Evolutionary conservation across 73 alveolate genomes (phyloP).

Genomic region (Effrenium voratum): DNA sequence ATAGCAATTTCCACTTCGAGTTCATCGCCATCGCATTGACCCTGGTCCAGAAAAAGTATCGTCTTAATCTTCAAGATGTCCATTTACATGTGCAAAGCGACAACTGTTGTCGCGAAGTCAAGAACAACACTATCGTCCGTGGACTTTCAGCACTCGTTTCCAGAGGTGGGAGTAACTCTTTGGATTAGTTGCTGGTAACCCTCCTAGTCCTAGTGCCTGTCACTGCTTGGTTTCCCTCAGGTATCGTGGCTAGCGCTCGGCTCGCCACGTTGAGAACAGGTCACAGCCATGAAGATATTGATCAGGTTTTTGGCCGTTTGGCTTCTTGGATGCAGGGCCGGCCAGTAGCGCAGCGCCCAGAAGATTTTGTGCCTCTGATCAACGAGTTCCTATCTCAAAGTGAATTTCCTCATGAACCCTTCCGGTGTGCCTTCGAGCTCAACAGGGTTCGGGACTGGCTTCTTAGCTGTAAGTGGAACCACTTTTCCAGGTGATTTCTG

Average conservation of each 20-base stretch:
- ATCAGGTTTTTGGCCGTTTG: background rate
- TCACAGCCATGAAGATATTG: slow-evolving; percentile 27
- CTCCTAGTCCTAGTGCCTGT: no score
- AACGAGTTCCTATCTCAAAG: background rate
- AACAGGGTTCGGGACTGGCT: slow-evolving; percentile 14
- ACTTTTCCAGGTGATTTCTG: no score
- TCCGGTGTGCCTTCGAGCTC: background rate
- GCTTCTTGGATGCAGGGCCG: background rate
- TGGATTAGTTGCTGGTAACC: no score
- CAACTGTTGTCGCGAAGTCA: no score
- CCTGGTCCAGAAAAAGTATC: background rate
- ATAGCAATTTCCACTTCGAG: slow-evolving; percentile 3
- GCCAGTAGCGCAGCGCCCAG: slow-evolving; percentile 4
- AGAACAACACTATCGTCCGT: no score
- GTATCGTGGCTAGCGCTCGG: slow-evolving; percentile 23
- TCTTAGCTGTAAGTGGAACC: background rate
- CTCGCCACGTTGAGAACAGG: background rate
- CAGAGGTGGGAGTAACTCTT: no score
- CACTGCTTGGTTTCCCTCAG: background rate
- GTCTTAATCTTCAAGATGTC: no score
- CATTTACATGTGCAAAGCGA: no score
- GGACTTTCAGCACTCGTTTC: no score
- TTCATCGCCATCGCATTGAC: background rate
- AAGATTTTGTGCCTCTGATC: background rate
- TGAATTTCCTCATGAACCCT: background rate